Base-by-base conservation (phyloP, 2,329 filamentous ascomycete species). In the Aspergillus phoenicis region DNA sequence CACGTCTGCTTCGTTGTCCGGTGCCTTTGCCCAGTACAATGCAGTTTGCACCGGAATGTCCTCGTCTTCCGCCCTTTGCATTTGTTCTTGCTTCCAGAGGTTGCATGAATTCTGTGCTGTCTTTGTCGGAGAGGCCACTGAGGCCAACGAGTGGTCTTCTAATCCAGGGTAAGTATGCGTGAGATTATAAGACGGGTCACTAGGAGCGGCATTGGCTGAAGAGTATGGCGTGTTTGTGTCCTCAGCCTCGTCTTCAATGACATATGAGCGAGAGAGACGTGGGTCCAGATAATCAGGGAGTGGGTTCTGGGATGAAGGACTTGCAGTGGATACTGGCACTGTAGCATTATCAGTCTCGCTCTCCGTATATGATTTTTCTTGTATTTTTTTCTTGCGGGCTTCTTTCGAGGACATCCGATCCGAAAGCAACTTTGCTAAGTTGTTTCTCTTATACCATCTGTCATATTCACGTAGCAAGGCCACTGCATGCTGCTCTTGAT, bases 391-490 rank as follows among this genome's bases (percentile, higher is more conserved):
- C 68, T 86, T 86, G 73, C 88, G 92, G 71, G 84, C 82, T 70
- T 93, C 88, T 74, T 95, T 96, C 60, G 88, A 84, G 53, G 83
- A 85, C 82, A 96, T 87, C 24, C 94, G 85, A 62, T 94, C 89
- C 4, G 91, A 87, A 68, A 97, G 86, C 60, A 96, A 80, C 52
- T 82, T 81, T 63, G 91, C 87, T 59, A 97, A 86, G 33, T 85
- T 84, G 77, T 93, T 85, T 28, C 83, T 80, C 15, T 84, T 81
- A 71, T 93, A 96, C 94, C 94, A 97, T 38, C 81, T 78, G 59
- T 96, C 87, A 71, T 92, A 97, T 48, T 83, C 79, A 38, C 87
- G 83, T 48, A 96, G 81, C 33, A 85, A 75, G 10, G 83, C 75
- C 24, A 84, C 82, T n/a, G 89, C 87, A n/a, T 79, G 79, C n/a